Evolutionary conservation across 2,329 filamentous ascomycete genomes (phyloP).

Genomic region (Zopfia rhizophila): DNA sequence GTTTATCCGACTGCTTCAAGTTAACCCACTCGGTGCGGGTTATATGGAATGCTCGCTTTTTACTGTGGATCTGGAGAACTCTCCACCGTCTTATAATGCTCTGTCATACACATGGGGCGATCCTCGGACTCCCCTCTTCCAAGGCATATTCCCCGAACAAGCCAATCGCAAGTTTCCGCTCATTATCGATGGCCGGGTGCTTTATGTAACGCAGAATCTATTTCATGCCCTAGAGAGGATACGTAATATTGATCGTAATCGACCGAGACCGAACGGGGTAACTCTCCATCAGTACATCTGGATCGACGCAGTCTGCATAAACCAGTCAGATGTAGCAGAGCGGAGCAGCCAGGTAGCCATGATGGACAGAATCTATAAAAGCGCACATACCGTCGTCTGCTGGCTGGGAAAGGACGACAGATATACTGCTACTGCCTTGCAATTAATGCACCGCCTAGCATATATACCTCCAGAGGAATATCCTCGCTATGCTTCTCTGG

Average conservation of each 20-base stretch:
- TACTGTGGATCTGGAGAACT: no score
- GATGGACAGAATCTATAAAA: slow-evolving; percentile 42
- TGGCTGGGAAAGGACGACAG: slow-evolving; percentile 46
- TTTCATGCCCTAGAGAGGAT: no score
- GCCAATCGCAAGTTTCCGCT: slow-evolving; percentile 8
- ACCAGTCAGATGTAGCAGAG: slow-evolving; percentile 38
- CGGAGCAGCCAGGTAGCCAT: slow-evolving; percentile 37
- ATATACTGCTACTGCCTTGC: slow-evolving; percentile 36
- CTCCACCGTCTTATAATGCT: no score
- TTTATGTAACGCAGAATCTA: no score
- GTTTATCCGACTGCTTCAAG: no score
- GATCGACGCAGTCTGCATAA: slow-evolving; percentile 43
- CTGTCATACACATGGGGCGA: slow-evolving; percentile 35
- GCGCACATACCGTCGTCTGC: slow-evolving; percentile 38
- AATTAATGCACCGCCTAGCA: no score
- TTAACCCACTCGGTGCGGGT: no score
- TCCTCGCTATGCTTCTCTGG: no score
- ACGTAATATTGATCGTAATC: no score
- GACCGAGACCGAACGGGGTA: no score
- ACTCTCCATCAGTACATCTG: slow-evolving; percentile 41
- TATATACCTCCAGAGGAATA: no score
- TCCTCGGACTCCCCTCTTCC: slow-evolving; percentile 15
- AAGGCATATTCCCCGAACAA: slow-evolving; percentile 1
- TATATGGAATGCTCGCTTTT: no score
- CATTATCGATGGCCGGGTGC: slow-evolving; percentile 30